These are phyloP conservation scores for Exophiala alcalophila DNA, from an alignment of 2,329 filamentous ascomycete genomes.

Conservation along the genomic window DNA sequence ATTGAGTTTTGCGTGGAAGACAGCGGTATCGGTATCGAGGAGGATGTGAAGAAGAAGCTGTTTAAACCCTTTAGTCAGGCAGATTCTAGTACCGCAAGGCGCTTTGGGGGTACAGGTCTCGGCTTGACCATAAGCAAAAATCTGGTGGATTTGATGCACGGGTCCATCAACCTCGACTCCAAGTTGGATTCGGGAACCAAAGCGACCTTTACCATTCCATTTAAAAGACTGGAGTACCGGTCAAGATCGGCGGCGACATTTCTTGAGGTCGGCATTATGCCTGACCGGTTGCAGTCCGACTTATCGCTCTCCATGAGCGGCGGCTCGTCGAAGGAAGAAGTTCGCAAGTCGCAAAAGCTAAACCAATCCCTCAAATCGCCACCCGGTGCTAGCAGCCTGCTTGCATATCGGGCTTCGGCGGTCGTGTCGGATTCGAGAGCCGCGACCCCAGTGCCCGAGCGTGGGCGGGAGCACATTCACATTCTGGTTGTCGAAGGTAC, in stretches of 20 bases:
- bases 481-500: constrained; percentile 68
- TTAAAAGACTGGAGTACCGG: constrained; percentile 63
- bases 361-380: constrained; percentile 15
- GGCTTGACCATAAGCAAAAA: constrained; percentile 81
- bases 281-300: constrained; percentile 36
- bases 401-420: constrained; percentile 35
- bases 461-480: constrained; percentile 62
- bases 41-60: constrained; percentile 67
- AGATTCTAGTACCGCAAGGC: constrained; percentile 72
- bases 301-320: constrained; percentile 40
- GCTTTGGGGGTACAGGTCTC: constrained; percentile 75
- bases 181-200: constrained; percentile 65
- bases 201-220: constrained; percentile 74
- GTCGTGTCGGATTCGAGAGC: constrained; percentile 44
- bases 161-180: constrained; percentile 68
- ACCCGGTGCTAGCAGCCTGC: constrained; percentile 23
- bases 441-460: constrained; percentile 35
- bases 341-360: constrained; percentile 4
- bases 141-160: constrained; percentile 74
- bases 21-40: constrained; percentile 77
- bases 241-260: constrained; percentile 48
- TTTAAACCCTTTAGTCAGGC: constrained; percentile 82
- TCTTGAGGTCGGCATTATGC: constrained; percentile 57
- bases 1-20: constrained; percentile 73
- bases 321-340: constrained; percentile 20